Percentiles rank a stretch among this genome's conserved stretches.
phyloP scores from a whole-genome alignment of 2,329 filamentous ascomycete species.

The Fusarium compactum region DNA sequence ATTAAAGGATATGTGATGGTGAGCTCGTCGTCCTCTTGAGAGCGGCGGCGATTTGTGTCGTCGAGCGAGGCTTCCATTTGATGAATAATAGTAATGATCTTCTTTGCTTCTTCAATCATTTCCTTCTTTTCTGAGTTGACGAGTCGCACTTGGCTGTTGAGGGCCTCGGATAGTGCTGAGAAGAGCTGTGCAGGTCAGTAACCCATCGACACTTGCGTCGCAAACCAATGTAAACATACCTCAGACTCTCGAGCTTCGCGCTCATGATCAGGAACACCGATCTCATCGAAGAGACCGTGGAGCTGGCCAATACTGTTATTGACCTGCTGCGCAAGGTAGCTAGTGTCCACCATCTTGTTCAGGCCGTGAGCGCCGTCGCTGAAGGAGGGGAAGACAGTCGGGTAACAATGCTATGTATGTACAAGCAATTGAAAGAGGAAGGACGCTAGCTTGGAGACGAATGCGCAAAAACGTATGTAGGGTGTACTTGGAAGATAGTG shows the following conservation, averaged over 20 bases:
- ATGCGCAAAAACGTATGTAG: conserved; percentile 24
- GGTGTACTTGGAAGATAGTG: conserved; percentile 5
- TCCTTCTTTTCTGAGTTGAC: conserved; percentile 91
- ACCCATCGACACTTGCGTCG: neutral
- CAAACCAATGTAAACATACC: conserved; percentile 64
- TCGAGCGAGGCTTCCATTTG: conserved; percentile 95
- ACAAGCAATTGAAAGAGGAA: conserved; percentile 19
- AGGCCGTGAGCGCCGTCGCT: conserved; percentile 16
- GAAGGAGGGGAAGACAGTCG: conserved; percentile 30
- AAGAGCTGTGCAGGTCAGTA: conserved; percentile 74
- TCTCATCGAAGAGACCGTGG: conserved; percentile 96
- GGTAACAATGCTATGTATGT: conserved; percentile 28
- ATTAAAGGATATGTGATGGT: conserved; percentile 86
- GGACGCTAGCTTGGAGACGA: conserved; percentile 15
- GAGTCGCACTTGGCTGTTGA: conserved; percentile 88
- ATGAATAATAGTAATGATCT: conserved; percentile 84
- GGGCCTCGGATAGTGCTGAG: conserved; percentile 87
- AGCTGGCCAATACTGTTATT: conserved; percentile 93
- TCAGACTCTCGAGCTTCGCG: conserved; percentile 90
- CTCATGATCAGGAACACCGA: conserved; percentile 93
- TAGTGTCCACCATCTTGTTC: conserved; percentile 78
- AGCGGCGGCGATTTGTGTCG: conserved; percentile 74
- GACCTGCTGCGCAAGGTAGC: conserved; percentile 94
- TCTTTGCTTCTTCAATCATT: conserved; percentile 89
- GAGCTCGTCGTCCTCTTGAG: conserved; percentile 75